Evolutionary conservation across 345 rosid genomes (phyloP), one percentile per base, ranked within the genome.

Genomic region (Tarenaya hassleriana): DNA sequence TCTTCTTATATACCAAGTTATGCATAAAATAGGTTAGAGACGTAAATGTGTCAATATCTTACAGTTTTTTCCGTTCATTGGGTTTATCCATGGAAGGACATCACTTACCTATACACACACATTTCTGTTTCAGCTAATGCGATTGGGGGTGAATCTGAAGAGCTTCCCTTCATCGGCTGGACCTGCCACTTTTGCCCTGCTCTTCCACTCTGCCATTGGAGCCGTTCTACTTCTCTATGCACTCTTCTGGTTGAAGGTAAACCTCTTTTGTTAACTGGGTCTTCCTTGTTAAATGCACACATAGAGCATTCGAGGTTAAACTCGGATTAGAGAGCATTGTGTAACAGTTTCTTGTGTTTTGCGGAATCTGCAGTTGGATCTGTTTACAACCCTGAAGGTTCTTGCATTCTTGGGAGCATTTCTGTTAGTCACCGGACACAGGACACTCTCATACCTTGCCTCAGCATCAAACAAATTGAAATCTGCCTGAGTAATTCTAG

Each of bases 201-300:
- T 94, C 44, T 94, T 94, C 85, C 99, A 94, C 19, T 45, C 73
- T 0, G 94, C 97, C 41, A 83, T 88, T 20, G 97, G 80, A 53
- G 78, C 95, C 19, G 94, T 94, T 66, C 77, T 94, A 47, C 45
- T 68, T 63, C 97, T 94, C 51, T 88, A 94, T 10, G 79, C 69
- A 45, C 73, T 94, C 52, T 94, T 94, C 87, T 94, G 99, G 99
- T 53, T 82, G 68, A 88, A 88, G 99, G 99, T 78, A 41, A 34
- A 76, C 34, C 40, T 45, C 12, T 18, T 10, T 24, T n/a, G n/a
- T n/a, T n/a, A n/a, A 4, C 21, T 39, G 29, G 29, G 5, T 24
- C 2, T 2, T 51, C 5, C 11, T 29, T n/a, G n/a, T n/a, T n/a
- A n/a, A n/a, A n/a, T n/a, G n/a, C n/a, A n/a, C n/a, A n/a, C n/a